These are phyloP conservation scores for Phialophora chinensis DNA, from an alignment of 2,329 filamentous ascomycete species.

Conservation along the genomic window DNA sequence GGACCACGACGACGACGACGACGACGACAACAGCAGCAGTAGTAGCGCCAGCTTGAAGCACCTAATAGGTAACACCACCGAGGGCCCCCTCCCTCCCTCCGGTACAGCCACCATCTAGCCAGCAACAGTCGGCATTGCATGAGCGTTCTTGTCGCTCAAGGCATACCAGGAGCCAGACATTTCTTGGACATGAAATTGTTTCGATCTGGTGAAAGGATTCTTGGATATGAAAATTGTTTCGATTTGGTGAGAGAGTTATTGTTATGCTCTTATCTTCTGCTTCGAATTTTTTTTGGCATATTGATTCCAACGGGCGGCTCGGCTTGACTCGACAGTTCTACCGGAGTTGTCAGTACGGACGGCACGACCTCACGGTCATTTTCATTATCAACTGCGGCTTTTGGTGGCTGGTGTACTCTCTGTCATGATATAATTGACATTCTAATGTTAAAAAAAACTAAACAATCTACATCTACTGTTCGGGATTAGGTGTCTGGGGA, in stretches of 20 bases:
- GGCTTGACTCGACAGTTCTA: background rate
- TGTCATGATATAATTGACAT: background rate
- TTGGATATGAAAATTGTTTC: background rate
- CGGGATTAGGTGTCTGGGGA: background rate
- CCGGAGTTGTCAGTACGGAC: background rate
- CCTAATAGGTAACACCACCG: background rate
- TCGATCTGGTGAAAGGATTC: background rate
- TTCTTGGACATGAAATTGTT: background rate
- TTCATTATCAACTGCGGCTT: background rate
- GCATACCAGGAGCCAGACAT: background rate
- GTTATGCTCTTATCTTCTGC: background rate
- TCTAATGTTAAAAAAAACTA: background rate
- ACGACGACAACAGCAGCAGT: background rate
- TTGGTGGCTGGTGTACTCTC: background rate
- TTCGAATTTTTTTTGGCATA: background rate
- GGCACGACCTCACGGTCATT: background rate
- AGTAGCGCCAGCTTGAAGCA: background rate
- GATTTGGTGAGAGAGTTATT: background rate
- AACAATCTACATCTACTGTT: background rate
- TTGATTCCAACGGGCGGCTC: background rate
- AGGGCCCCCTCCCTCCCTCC: too few relatives aligned
- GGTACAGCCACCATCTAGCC: background rate
- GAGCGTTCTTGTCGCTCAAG: background rate
- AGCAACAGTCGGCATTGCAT: background rate
- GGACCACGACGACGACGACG: too few relatives aligned